phyloP scores from a whole-genome alignment of 352 stramenopile species.

The Phytophthora sp. region DNA sequence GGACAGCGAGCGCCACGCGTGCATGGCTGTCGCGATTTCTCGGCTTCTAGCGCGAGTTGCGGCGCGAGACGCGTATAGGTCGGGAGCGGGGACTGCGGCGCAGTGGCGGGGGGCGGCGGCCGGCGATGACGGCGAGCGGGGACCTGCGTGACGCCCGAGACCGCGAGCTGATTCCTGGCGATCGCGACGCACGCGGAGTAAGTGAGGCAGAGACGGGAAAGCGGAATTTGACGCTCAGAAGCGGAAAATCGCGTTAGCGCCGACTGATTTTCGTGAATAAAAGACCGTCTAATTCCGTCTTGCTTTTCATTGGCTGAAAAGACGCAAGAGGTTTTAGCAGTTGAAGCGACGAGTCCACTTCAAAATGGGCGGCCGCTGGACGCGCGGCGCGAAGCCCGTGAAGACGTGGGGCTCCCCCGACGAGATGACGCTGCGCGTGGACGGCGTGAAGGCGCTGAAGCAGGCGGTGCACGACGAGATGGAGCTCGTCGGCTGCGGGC shows the following conservation, averaged over 20 bases:
- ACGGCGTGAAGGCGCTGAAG: conserved; percentile 68
- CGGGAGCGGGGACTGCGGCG: background rate
- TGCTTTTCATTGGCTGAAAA: conserved; percentile 15
- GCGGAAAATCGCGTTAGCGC: too few relatives aligned
- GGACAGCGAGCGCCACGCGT: conserved; percentile 74
- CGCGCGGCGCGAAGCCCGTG: conserved; percentile 6
- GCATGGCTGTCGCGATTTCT: conserved; percentile 36
- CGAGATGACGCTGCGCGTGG: conserved; percentile 40
- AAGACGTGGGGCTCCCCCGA: conserved; percentile 34
- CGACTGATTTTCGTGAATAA: too few relatives aligned
- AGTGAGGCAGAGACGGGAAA: conserved; percentile 9
- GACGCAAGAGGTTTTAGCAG: background rate
- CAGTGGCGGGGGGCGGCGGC: background rate
- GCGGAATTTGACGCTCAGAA: too few relatives aligned
- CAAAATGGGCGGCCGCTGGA: conserved; percentile 20
- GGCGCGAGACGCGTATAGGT: conserved; percentile 18
- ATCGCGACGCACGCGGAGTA: conserved; percentile 1
- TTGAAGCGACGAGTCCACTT: background rate
- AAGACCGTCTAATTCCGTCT: too few relatives aligned
- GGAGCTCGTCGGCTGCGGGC: conserved; percentile 73
- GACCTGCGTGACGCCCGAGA: conserved; percentile 1
- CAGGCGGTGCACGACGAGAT: conserved; percentile 79
- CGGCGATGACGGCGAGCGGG: conserved; percentile 5
- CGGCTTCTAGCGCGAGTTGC: conserved; percentile 13
- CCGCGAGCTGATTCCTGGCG: conserved; percentile 13